Conservation (phyloP, 768 basidiomycete species). For the Trametes cinnabarina region DNA sequence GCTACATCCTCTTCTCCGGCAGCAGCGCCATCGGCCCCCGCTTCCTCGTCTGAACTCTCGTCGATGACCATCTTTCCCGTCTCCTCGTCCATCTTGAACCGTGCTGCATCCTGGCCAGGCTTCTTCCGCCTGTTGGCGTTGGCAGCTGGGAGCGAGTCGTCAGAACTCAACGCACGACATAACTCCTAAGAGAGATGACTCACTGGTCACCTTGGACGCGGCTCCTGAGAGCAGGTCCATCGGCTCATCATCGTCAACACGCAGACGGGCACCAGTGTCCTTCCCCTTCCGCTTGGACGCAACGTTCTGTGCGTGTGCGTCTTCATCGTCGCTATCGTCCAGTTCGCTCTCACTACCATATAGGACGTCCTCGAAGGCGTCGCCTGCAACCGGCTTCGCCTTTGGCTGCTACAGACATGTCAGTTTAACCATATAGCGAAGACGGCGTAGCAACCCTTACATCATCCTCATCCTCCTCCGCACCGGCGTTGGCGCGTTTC, state of each 20-base stretch:
- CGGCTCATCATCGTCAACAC: slow-evolving; percentile 88
- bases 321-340: slow-evolving; percentile 64
- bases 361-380: slow-evolving; percentile 95
- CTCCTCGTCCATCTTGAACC: slow-evolving; percentile 85
- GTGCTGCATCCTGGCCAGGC: slow-evolving; percentile 81
- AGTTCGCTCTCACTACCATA: slow-evolving; percentile 96
- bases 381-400: slow-evolving; percentile 50
- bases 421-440: not conserved
- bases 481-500: slow-evolving; percentile 65
- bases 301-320: slow-evolving; percentile 34
- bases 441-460: not conserved
- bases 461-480: slow-evolving; percentile 50
- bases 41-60: slow-evolving; percentile 47
- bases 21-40: slow-evolving; percentile 41
- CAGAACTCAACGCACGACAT: too few species aligned
- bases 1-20: slow-evolving; percentile 48
- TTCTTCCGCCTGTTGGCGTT: slow-evolving; percentile 58
- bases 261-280: slow-evolving; percentile 61
- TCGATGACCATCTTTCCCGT: slow-evolving; percentile 77
- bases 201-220: slow-evolving; percentile 67
- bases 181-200: slow-evolving; percentile 30
- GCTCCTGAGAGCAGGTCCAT: slow-evolving; percentile 91
- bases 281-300: slow-evolving; percentile 36
- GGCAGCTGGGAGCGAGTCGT: slow-evolving; percentile 21
- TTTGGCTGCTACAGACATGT: slow-evolving; percentile 27